Evolutionary conservation across 1,284 basidiomycete genomes (phyloP), one percentile per base, ranked within the genome.

Genomic region (Stereum hirsutum): DNA sequence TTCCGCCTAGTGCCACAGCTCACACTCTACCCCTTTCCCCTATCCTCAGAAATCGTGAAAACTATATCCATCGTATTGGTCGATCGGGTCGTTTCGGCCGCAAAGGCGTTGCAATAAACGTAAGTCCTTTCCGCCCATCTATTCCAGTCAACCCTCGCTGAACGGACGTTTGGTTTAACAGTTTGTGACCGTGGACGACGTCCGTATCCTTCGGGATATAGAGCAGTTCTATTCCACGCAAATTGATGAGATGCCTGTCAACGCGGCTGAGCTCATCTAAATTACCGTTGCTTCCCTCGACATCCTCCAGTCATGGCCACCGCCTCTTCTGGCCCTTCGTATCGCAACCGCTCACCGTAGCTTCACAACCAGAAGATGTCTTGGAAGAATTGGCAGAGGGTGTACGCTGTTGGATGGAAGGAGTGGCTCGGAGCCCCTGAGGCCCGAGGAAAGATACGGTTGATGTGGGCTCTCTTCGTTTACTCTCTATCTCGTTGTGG

Each of bases 11-110:
- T 19, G n/a, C 12, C 25, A 32, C 30, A n/a, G n/a, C n/a, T n/a
- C n/a, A n/a, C n/a, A n/a, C n/a, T 37, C 27, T 31, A 19, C 25
- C 4, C 2, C 8, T 26, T n/a, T 49, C 53, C 25, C 4, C 2
- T 7, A n/a, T n/a, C 49, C 53, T 49, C 52, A 89, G 85, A 50
- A 93, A 93, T 63, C 91, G 92, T 75, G 94, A 98, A 72, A 96
- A 97, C 65, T 99, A 99, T 68, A 94, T 99, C 53, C 94, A 98
- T 68, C 84, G 94, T 56, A 97, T 97, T 56, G 94, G 94, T 64
- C 83, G 93, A 46, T 91, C 89, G 43, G 94, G 94, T 55, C 87
- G 94, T 45, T 97, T 96, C 62, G 92, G 92, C 51, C 75, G 92
- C 51, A 95, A 95, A 65, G 92, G 92, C 70, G 93, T 89, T 53